Percentiles rank a stretch among this genome's conserved stretches.
Conservation (phyloP, 2,329 filamentous ascomycete species). For the Ciborinia camelliae region DNA sequence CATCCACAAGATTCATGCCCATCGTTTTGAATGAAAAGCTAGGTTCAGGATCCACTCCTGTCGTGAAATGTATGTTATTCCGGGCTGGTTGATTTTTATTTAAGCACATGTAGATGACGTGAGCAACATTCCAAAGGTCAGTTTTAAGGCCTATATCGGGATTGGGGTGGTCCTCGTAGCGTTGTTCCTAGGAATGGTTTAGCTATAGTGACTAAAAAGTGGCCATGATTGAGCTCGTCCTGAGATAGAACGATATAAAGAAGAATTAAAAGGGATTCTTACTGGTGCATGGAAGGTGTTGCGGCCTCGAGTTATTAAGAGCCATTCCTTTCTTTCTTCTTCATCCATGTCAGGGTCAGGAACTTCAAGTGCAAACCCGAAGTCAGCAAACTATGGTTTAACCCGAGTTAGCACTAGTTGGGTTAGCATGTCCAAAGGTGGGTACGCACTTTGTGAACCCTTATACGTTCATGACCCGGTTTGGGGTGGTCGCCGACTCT, state of each 20-base stretch:
- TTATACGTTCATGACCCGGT: conserved; percentile 6
- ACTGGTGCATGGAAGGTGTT: conserved; percentile 7
- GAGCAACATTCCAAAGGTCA: not conserved
- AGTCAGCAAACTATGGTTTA: conserved; percentile 7
- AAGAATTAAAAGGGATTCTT: not conserved
- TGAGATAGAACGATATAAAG: not conserved
- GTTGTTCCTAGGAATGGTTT: not conserved
- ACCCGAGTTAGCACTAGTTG: not conserved
- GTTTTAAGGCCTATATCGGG: not conserved
- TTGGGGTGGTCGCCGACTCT: not conserved
- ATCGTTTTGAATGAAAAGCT: not conserved
- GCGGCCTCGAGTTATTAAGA: not conserved
- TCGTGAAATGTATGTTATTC: not conserved
- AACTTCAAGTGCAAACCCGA: conserved; percentile 3
- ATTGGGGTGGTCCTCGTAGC: not conserved
- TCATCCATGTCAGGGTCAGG: not conserved
- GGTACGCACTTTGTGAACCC: conserved; percentile 2
- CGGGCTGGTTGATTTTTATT: accelerated
- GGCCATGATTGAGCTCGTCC: not conserved
- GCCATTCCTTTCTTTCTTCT: not conserved
- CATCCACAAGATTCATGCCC: not conserved
- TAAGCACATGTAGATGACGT: not conserved
- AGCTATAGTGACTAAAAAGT: not conserved
- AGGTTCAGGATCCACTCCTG: not conserved
- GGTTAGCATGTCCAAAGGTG: not conserved